A percentile compares a stretch with the other conserved stretches of the same genome.
These are phyloP conservation scores for Hygrophorus pudorinus DNA, from an alignment of 768 basidiomycete species.

Conservation along the genomic window DNA sequence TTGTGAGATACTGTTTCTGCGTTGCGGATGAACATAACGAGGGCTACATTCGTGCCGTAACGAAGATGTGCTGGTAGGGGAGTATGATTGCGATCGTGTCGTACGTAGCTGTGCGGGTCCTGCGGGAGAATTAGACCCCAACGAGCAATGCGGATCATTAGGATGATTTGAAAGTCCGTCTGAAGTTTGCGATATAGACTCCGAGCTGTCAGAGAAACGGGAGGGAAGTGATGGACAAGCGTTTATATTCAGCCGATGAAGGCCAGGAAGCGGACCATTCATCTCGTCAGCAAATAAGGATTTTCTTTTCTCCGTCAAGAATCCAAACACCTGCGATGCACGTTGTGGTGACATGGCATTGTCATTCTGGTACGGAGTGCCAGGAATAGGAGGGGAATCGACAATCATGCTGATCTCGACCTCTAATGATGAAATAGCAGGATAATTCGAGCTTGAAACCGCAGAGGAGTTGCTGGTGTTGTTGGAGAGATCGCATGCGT, in stretches of 20 bases:
- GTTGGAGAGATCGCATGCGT: slow-evolving; percentile 31
- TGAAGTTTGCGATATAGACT: slow-evolving; percentile 6
- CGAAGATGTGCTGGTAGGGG: too few species aligned
- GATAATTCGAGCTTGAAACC: slow-evolving; percentile 24
- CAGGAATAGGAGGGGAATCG: slow-evolving; percentile 26
- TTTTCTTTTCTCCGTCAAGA: slow-evolving; percentile 43
- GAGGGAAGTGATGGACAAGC: slow-evolving; percentile 5
- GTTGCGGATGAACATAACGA: too few species aligned
- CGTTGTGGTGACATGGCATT: slow-evolving; percentile 48
- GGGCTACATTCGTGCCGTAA: background rate
- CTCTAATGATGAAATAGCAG: slow-evolving; percentile 62
- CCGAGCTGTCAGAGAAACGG: slow-evolving; percentile 13
- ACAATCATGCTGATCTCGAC: slow-evolving; percentile 55
- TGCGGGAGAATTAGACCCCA: too few species aligned
- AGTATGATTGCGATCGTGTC: too few species aligned
- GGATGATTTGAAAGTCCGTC: too few species aligned
- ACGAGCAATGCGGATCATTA: too few species aligned
- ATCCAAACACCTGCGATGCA: slow-evolving; percentile 69
- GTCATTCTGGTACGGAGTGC: slow-evolving; percentile 22
- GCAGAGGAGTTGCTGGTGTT: slow-evolving; percentile 22
- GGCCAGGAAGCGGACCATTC: slow-evolving; percentile 28
- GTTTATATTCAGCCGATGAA: slow-evolving; percentile 9
- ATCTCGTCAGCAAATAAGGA: slow-evolving; percentile 19
- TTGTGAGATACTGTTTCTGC: too few species aligned
- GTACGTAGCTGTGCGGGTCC: too few species aligned